Evolutionary conservation across 768 basidiomycete species (phyloP), one percentile per base, ranked within the genome.

Genomic region (Lentinula aciculospora): DNA sequence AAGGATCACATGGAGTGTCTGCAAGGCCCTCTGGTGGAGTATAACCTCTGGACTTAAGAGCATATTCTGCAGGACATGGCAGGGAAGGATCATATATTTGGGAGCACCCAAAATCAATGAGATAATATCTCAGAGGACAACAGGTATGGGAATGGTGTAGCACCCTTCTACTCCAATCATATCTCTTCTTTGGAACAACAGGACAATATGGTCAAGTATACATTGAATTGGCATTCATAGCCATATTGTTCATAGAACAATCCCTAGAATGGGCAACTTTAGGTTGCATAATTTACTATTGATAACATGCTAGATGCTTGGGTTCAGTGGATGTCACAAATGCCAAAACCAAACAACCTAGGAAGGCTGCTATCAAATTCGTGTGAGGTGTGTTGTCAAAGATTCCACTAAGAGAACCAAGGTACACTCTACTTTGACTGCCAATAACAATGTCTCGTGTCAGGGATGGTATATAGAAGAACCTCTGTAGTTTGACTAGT

Each of bases 51-150:
- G 74, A 72, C 34, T 60, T 59, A 1, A 73, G 65, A 0, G 77
- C 79, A 4, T 61, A 60, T 2, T 75, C 64, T 0, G 46, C 54
- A 0, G 72, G 68, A 4, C 60, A 42, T 25, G 69, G 72, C 0
- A 58, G 60, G 3, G 72, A 53, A 0, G 72, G 68, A 15, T 62
- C 53, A 51, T 68, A 75, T 1, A 39, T 65, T 0, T 65, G 55
- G 0, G 76, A 71, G 1, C 72, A 54, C 1, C 71, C 76, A 61
- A 76, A 77, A 53, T 76, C 74, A 6, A 72, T 74, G 51, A 74
- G 65, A 44, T 73, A 74, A 46, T 75, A 76, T 48, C 64, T 70
- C 2, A 66, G 68, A 1, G 68, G 70, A 4, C 63, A 60, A 32
- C 68, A 64, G 0, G 71, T 72, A 12, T 31, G 4, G 68, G 63